Base-by-base conservation (phyloP, 192 early-diverging fungal genomes). In the Mortierella alpina region DNA sequence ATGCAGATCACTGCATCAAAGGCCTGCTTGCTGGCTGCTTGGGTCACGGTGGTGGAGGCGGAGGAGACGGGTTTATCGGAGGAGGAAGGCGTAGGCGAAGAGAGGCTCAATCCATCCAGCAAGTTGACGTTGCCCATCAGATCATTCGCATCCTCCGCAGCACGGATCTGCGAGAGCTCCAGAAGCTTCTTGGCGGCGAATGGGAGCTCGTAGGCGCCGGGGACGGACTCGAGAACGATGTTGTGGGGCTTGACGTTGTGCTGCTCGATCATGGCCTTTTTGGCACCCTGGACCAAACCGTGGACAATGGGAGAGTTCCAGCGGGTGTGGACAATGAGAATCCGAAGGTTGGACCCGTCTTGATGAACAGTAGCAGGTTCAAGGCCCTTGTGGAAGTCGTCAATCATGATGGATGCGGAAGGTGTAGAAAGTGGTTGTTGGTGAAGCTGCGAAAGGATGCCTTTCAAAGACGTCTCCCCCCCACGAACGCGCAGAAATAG, bases 121-220 rank as follows among this genome's bases (percentile, higher is more conserved):
- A 86, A 68, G 47, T 83, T 81, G 51, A 69, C 73, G 48, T 72
- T 84, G 46, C 79, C 84, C 55, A 92, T 73, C 44, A 92, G 70
- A 48, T 90, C 90, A 58, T 77, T 86, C 17, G 89, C 83, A 47
- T 82, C 86, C 66, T 84, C 64, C 64, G 89, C 65, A 82, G 88
- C 85, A 82, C 90, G 76, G 61, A 79, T 58, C 82, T 91, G 89
- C 40, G 91, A 90, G 73, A 90, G 82, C 66, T 89, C 80, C 68
- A 98, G 88, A 39, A 97, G 89, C 39, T 84, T 80, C 80, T 93
- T 88, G 53, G 95, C 90, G 2, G 95, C 96, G 78, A 94, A 95
- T 3, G 98, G 98, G 12, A 99, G 88, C 84, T 99, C 98, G 74
- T 93, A 99, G 4, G 96, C 89, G 17, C 98, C 98, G 7, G 97